A percentile compares a stretch with the other conserved stretches of the same genome.
phyloP scores from a whole-genome alignment of 2,329 filamentous ascomycete genomes.

The Aspergillus eucalypticola region DNA sequence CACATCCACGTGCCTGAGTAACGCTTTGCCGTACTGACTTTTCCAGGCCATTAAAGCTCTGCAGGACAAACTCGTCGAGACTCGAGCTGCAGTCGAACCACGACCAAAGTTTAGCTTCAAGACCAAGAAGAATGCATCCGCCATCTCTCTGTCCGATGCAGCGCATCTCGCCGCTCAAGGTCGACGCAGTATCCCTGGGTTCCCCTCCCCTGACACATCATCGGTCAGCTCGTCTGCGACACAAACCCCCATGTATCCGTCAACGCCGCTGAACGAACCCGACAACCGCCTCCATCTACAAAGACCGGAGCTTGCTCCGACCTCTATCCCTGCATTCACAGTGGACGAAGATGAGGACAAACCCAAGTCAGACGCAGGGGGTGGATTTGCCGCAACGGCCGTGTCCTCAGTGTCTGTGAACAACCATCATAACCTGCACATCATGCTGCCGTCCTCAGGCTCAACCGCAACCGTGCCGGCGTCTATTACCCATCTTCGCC shows the following conservation, averaged over 20 bases:
- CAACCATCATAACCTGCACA: constrained; percentile 68
- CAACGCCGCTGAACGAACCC: constrained; percentile 39
- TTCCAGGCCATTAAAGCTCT: constrained; percentile 73
- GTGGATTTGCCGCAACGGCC: constrained; percentile 54
- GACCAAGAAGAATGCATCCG: constrained; percentile 55
- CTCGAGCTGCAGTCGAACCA: constrained; percentile 67
- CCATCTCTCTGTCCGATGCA: constrained; percentile 58
- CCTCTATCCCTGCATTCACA: constrained; percentile 32
- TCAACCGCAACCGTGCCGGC: constrained; percentile 72
- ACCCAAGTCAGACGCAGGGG: constrained; percentile 25
- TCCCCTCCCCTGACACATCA: constrained; percentile 43
- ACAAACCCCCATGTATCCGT: constrained; percentile 38
- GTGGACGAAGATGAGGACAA: constrained; percentile 25
- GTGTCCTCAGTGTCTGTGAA: constrained; percentile 64
- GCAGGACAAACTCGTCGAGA: constrained; percentile 73
- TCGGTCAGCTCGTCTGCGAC: constrained; percentile 43
- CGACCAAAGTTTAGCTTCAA: constrained; percentile 85
- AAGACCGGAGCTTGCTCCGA: constrained; percentile 38
- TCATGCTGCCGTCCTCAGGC: constrained; percentile 72
- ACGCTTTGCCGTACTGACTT: neutral
- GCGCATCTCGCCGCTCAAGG: constrained; percentile 55
- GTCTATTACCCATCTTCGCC: constrained; percentile 66
- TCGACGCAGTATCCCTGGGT: constrained; percentile 46
- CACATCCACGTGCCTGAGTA: neutral
- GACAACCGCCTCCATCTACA: constrained; percentile 33